These are phyloP conservation scores for Galerina sulciceps DNA, from an alignment of 768 basidiomycete species.

Conservation along the genomic window DNA sequence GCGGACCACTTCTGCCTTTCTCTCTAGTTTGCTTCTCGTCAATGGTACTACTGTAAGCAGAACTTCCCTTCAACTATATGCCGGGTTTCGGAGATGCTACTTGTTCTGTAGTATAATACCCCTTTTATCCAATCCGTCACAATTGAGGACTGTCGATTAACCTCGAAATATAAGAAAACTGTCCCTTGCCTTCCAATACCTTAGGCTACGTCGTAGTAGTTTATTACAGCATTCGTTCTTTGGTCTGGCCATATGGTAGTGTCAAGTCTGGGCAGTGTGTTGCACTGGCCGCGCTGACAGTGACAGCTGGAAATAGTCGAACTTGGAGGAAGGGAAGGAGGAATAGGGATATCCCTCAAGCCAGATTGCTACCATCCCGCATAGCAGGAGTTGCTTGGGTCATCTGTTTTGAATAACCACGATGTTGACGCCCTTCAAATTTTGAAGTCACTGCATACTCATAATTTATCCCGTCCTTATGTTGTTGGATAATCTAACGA, in stretches of 20 bases:
- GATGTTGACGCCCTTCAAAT: no score
- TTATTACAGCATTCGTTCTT: constrained; percentile 28
- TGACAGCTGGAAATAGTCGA: constrained; percentile 40
- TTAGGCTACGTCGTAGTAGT: constrained; percentile 31
- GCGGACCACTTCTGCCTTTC: no score
- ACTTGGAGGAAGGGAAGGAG: constrained; percentile 40
- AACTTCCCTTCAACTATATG: background rate
- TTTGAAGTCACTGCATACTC: background rate
- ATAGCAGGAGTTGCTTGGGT: background rate
- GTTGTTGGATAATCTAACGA: constrained; percentile 27
- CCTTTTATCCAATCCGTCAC: background rate
- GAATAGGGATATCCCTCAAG: constrained; percentile 42
- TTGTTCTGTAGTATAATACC: constrained; percentile 49
- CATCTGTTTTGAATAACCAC: no score
- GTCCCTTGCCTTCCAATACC: constrained; percentile 27
- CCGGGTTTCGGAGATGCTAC: constrained; percentile 27
- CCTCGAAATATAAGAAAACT: constrained; percentile 29
- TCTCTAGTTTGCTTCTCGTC: no score
- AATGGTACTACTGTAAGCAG: no score
- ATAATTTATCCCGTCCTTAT: background rate
- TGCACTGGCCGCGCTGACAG: constrained; percentile 40
- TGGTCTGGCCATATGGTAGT: constrained; percentile 31
- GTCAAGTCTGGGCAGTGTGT: constrained; percentile 41
- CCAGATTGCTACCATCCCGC: constrained; percentile 25
- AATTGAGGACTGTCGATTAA: background rate